Conservation (phyloP, 257 asterid species). For the Solanum chmielewskii region DNA sequence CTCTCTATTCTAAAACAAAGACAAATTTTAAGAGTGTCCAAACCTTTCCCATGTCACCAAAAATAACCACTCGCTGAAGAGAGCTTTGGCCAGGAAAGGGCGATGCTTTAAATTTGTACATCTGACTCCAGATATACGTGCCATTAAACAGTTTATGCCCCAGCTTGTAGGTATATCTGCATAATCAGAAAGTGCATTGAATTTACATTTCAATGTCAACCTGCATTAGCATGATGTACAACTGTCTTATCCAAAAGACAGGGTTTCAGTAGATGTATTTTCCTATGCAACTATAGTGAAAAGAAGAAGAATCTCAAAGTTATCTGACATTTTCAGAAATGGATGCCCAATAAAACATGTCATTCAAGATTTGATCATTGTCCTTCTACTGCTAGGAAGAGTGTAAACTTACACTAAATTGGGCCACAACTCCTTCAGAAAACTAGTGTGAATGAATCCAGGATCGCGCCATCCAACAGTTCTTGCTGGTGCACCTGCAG, state of each 20-base stretch:
- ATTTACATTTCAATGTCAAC: neutral
- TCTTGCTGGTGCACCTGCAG: slow-evolving; percentile 71
- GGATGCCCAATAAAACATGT: neutral
- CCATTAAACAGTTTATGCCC: slow-evolving; percentile 69
- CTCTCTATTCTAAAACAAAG: neutral
- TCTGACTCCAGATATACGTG: slow-evolving; percentile 50
- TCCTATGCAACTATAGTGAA: neutral
- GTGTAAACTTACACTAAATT: slow-evolving; percentile 22
- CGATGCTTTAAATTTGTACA: slow-evolving; percentile 65
- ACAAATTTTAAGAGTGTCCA: neutral
- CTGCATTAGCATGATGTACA: neutral
- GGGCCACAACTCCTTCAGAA: slow-evolving; percentile 50
- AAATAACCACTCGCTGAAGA: slow-evolving; percentile 65
- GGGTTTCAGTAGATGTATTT: neutral
- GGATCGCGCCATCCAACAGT: slow-evolving; percentile 72
- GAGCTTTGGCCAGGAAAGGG: slow-evolving; percentile 97
- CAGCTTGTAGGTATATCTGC: slow-evolving; percentile 82
- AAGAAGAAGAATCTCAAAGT: neutral
- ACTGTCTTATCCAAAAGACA: neutral
- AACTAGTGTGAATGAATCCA: slow-evolving; percentile 50
- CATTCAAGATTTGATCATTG: neutral
- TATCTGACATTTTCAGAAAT: neutral
- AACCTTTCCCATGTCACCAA: slow-evolving; percentile 99
- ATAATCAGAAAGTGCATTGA: slow-evolving; percentile 3
- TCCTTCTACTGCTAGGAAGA: neutral